phyloP scores from a whole-genome alignment of 2,329 filamentous ascomycete genomes.

The Hypoxylon sp. region DNA sequence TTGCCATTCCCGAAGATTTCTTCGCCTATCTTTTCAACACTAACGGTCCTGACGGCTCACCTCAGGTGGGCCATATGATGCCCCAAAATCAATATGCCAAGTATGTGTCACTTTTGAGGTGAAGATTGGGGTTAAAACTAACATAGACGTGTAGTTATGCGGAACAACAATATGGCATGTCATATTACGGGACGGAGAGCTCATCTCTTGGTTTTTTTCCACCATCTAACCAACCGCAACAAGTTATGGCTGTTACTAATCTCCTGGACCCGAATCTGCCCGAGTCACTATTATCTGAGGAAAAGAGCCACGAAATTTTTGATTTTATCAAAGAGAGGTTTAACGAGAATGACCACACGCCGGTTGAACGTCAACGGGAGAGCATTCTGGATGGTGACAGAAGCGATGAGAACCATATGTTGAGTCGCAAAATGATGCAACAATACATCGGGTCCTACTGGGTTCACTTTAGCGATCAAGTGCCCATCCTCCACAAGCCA shows the following conservation, averaged over 20 bases:
- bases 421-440: conserved; percentile 96
- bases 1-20: conserved; percentile 86
- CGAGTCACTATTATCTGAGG: conserved; percentile 84
- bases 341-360: conserved; percentile 81
- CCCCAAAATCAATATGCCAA: conserved; percentile 60
- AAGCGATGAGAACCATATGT: conserved; percentile 70
- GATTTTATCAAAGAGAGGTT: conserved; percentile 85
- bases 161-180: conserved; percentile 63
- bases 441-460: conserved; percentile 94
- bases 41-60: conserved; percentile 64
- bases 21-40: conserved; percentile 86
- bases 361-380: conserved; percentile 79
- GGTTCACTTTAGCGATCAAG: conserved; percentile 92
- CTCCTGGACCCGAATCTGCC: conserved; percentile 83
- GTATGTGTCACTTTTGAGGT: conserved; percentile 54
- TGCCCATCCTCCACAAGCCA: conserved; percentile 93
- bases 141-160: conserved; percentile 59
- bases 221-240: conserved; percentile 69
- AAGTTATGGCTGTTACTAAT: conserved; percentile 91
- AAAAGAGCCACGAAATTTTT: conserved; percentile 85
- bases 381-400: conserved; percentile 83
- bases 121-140: conserved; percentile 23
- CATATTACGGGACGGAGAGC: conserved; percentile 63
- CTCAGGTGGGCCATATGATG: conserved; percentile 64
- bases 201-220: conserved; percentile 67